Base-by-base conservation (phyloP, 129 eudicot genomes). In the Logfia minima region DNA sequence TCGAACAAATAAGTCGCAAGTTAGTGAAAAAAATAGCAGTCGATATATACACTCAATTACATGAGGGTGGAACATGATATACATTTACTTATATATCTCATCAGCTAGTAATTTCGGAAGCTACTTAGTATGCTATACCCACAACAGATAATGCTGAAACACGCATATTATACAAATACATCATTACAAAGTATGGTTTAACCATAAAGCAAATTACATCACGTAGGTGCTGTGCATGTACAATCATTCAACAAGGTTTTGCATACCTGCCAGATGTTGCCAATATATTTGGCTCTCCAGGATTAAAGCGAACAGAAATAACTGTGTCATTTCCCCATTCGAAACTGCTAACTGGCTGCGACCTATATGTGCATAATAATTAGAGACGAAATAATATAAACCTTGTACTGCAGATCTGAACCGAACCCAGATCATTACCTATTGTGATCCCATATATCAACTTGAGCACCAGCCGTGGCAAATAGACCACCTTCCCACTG, bases 391-490 rank as follows among this genome's bases (percentile, higher is more conserved):
- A 37, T 11, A 58, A n/a, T 43, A 48, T 16, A 70, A 22, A 43
- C 45, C 24, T 18, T 62, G 37, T 31, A 59, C 8, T 0, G 10
- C 29, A 68, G 21, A 55, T 41, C 26, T 71, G 59, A 56, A 76
- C 41, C 2, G 59, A 43, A 14, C 24, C 41, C 51, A 14, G 21
- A 72, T 65, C 14, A 48, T 72, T 71, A 94, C 98, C 98, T 89
- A 81, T 87, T 91, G 84, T 89, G 98, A 81, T 94, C 89, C 98
- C 98, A 94, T 81, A 94, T 89, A 78, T 89, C 97, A 58, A 94
- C 90, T 85, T 89, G 98, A 80, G 96, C 92, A 82, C 98, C 98
- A 73, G 89, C 97, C 4, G 98, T 94, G 17, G 98, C 98, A 86
- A 94, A 94, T 58, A 81, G 85, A 48, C 82, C 80, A 80, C 97